Conservation (phyloP, 1,284 basidiomycete genomes). For the Ceratobasidium sp. region DNA sequence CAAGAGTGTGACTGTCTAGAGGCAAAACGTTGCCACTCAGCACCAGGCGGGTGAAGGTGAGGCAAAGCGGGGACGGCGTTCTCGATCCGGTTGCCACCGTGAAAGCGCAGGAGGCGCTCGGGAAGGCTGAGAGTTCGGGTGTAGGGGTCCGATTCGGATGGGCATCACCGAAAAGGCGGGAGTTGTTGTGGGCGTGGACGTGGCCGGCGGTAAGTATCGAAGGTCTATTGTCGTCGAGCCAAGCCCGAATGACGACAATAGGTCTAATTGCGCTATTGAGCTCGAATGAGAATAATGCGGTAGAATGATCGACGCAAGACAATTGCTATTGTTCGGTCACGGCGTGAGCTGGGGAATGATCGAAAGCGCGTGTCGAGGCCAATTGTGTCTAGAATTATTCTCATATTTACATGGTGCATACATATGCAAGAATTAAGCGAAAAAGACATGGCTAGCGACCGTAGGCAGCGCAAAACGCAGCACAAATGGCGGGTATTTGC, state of each 20-base stretch:
- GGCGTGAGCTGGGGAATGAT: not conserved
- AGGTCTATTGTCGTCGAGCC: conserved; percentile 21
- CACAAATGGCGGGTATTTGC: conserved; percentile 33
- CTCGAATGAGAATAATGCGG: conserved; percentile 12
- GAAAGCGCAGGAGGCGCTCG: not conserved
- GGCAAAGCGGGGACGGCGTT: not conserved
- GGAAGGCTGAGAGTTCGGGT: not conserved
- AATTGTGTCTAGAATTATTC: not conserved
- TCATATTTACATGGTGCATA: not conserved
- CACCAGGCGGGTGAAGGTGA: not conserved
- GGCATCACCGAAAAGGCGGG: not conserved
- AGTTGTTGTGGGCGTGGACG: not conserved
- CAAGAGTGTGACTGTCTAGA: not conserved
- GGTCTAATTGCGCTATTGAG: not conserved
- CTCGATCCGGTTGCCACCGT: not conserved
- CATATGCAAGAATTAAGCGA: not conserved
- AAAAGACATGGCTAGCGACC: not conserved
- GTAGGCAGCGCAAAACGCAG: no score
- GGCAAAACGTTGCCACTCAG: not conserved
- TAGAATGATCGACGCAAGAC: conserved; percentile 17
- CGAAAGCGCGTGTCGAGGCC: not conserved
- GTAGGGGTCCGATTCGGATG: not conserved
- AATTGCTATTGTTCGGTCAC: conserved; percentile 31
- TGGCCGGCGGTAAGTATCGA: not conserved
- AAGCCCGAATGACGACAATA: not conserved